phyloP scores from a whole-genome alignment of 768 basidiomycete species.

The Lentinula aciculospora region DNA sequence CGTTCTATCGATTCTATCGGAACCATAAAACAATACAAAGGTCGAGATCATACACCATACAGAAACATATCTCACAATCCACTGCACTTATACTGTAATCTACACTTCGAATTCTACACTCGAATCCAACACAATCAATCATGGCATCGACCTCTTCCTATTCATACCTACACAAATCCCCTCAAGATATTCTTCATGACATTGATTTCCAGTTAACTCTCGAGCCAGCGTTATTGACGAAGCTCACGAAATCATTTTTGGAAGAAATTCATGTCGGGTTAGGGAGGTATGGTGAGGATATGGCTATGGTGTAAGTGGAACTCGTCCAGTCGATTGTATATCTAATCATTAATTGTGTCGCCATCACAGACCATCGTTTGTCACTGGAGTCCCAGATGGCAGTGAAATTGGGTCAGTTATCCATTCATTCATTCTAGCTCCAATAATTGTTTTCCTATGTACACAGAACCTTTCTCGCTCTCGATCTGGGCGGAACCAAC shows the following conservation, averaged over 20 bases:
- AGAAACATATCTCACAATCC: neutral
- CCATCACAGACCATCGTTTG: conserved; percentile 83
- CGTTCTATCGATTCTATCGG: too few relatives aligned
- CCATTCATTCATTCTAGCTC: neutral
- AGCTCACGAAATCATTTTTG: conserved; percentile 76
- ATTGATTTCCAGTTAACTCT: conserved; percentile 75
- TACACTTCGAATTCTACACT: neutral
- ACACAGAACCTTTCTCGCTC: conserved; percentile 79
- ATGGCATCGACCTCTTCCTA: conserved; percentile 35
- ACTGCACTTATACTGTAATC: too few relatives aligned
- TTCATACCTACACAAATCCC: conserved; percentile 33
- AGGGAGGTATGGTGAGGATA: conserved; percentile 62
- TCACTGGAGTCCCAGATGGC: conserved; percentile 93
- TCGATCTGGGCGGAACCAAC: conserved; percentile 97
- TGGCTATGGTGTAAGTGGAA: conserved; percentile 87
- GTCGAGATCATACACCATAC: neutral
- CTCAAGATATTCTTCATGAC: conserved; percentile 48
- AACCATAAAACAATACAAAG: too few relatives aligned
- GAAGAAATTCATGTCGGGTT: conserved; percentile 77
- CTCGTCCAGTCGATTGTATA: too few relatives aligned
- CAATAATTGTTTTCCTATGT: conserved; percentile 1
- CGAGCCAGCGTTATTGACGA: conserved; percentile 49
- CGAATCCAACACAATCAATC: conserved; percentile 4
- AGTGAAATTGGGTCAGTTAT: conserved; percentile 79
- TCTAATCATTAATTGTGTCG: too few relatives aligned